Base-by-base conservation (phyloP, 2,329 filamentous ascomycete genomes). In the Cladophialophora carrionii region DNA sequence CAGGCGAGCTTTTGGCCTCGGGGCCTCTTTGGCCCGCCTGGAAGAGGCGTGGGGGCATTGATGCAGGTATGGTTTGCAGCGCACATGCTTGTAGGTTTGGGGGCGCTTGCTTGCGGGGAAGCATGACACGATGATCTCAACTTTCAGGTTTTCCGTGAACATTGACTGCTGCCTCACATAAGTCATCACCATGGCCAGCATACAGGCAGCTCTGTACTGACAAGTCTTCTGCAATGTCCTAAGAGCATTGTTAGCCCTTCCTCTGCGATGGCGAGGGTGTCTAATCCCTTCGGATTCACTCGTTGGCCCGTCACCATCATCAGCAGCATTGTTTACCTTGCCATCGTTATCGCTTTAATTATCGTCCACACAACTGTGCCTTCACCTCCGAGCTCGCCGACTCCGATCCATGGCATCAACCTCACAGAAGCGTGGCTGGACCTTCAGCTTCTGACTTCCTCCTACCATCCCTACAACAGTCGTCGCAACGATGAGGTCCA, bases 401-500 rank as follows among this genome's bases (percentile, higher is more conserved):
- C 78, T 9, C 79, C 79, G 5, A 84, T 85, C 43, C 74, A 80
- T 8, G 92, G 92, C 20, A 80, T 96, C 73, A 91, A 96, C 73
- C 79, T 98, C 60, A 89, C 88, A 2, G 88, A 96, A 78, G 92
- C 94, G 43, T 98, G 93, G 93, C 78, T 83, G 12, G 93, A 98
- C 74, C 82, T 99, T 34, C 87, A 92, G 66, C 80, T 83, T 62
- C 83, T 99, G 56, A 94, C 90, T 37, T 83, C 83, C 68, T 82
- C 83, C 1, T 95, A 90, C 74, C 95, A 96, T 75, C 94, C 95
- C 0, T 96, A 91, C 80, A 97, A 96, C 78, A 93, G 90, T 71
- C 88, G 83, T 65, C 83, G 86, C 66, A 98, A 97, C 75, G 93
- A 96, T 71, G 81, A 87, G 26, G 88, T 97, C 37, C 88, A 91